A percentile compares a stretch with the other conserved stretches of the same genome.
Conservation (phyloP, 306 rosid species). For the Chamaecrista fasciculata region DNA sequence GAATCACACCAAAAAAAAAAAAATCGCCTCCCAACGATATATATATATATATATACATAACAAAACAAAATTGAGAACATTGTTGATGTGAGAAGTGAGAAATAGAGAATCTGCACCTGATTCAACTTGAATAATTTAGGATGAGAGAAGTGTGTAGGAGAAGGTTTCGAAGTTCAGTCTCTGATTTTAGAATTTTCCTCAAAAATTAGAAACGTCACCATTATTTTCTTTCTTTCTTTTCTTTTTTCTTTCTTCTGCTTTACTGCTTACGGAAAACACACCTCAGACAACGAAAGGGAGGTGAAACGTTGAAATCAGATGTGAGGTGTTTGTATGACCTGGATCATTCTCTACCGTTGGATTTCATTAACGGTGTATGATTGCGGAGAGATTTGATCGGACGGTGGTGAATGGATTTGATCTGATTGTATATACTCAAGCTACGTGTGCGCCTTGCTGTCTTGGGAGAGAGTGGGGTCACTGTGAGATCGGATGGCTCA, state of each 20-base stretch:
- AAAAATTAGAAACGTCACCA: not conserved
- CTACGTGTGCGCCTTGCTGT: no score
- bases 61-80: not conserved
- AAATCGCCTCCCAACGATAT: not conserved
- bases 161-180: slow-evolving; percentile 30
- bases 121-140: slow-evolving; percentile 24
- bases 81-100: not conserved
- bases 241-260: not conserved
- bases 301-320: slow-evolving; percentile 37
- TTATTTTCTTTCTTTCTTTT: not conserved
- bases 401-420: not conserved
- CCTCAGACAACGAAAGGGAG: slow-evolving; percentile 18
- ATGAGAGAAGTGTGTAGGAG: slow-evolving; percentile 5
- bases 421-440: no score
- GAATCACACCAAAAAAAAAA: not conserved
- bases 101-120: slow-evolving; percentile 31
- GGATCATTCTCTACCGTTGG: not conserved
- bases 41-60: no score
- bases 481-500: not conserved
- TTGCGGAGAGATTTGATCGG: not conserved
- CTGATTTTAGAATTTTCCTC: slow-evolving; percentile 23
- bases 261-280: slow-evolving; percentile 32
- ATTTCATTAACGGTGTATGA: not conserved
- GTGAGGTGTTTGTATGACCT: slow-evolving; percentile 26
- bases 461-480: not conserved